These are phyloP conservation scores for Mortierella sp. DNA, from an alignment of 371 early-diverging fungal species.

Conservation along the genomic window DNA sequence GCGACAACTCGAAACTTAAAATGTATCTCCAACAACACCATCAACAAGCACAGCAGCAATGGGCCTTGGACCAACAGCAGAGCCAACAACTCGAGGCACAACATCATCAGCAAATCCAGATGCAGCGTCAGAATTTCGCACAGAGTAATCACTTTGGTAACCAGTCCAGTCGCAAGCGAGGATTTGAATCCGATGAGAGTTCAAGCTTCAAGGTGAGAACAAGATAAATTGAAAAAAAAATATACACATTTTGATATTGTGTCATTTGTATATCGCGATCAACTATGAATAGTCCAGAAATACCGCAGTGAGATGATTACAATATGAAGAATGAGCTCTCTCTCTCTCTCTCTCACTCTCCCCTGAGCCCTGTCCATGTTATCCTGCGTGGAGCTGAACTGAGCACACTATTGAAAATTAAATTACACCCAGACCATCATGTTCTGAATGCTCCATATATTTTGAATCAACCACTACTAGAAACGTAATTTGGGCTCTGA, in stretches of 20 bases:
- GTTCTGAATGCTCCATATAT: too few relatives aligned
- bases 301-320: constrained; percentile 1
- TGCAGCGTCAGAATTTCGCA: constrained; percentile 18
- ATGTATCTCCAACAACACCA: constrained; percentile 43
- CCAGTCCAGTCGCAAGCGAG: constrained; percentile 28
- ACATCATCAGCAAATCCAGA: constrained; percentile 12
- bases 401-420: constrained; percentile 1
- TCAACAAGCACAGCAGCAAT: constrained; percentile 26
- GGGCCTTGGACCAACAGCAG: constrained; percentile 30
- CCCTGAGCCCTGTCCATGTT: constrained; percentile 6
- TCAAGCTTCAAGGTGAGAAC: constrained; percentile 34
- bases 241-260: too few relatives aligned
- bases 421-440: not conserved
- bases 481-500: constrained; percentile 53
- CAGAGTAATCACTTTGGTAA: not conserved
- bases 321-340: not conserved
- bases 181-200: constrained; percentile 37
- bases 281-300: not conserved
- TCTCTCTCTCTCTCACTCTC: not conserved
- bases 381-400: not conserved
- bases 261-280: not conserved
- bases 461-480: constrained; percentile 21
- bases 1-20: not conserved
- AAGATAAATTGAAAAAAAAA: not conserved
- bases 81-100: constrained; percentile 31